A percentile compares a stretch with the other conserved stretches of the same genome.
Evolutionary conservation across 768 basidiomycete genomes (phyloP).

Genomic region (Cyclocybe cylindracea): DNA sequence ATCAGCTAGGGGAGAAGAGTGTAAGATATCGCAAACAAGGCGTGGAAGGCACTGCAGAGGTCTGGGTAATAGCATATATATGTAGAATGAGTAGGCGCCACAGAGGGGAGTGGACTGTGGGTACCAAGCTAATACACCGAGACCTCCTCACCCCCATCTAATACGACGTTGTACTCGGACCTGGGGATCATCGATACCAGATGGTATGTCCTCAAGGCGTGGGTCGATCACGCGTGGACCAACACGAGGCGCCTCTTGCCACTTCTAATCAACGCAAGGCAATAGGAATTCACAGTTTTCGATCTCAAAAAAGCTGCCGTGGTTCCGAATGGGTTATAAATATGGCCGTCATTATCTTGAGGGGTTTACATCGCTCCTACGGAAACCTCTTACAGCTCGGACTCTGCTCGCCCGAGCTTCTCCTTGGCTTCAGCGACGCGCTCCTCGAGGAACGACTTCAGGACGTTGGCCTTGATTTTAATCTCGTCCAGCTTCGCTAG

Average conservation of each 20-base stretch:
- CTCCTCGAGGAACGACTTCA: conserved; percentile 58
- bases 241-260: conserved; percentile 22
- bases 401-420: conserved; percentile 28
- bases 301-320: too few species aligned
- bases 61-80: neutral
- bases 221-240: conserved; percentile 22
- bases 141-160: neutral
- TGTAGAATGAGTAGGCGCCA: neutral
- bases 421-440: conserved; percentile 33
- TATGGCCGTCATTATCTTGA: neutral
- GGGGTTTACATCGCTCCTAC: neutral
- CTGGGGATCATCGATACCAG: conserved; percentile 9
- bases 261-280: conserved; percentile 14
- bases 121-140: neutral
- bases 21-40: neutral
- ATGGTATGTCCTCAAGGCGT: conserved; percentile 10
- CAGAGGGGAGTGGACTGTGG: conserved; percentile 9
- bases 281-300: neutral
- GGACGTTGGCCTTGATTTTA: conserved; percentile 88
- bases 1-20: neutral
- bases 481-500: conserved; percentile 88
- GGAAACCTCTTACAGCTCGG: conserved; percentile 16
- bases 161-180: conserved; percentile 23
- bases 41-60: too few species aligned
- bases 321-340: conserved; percentile 2